Evolutionary conservation across 1,284 basidiomycete genomes (phyloP).

Genomic region (Golubevia sp.): DNA sequence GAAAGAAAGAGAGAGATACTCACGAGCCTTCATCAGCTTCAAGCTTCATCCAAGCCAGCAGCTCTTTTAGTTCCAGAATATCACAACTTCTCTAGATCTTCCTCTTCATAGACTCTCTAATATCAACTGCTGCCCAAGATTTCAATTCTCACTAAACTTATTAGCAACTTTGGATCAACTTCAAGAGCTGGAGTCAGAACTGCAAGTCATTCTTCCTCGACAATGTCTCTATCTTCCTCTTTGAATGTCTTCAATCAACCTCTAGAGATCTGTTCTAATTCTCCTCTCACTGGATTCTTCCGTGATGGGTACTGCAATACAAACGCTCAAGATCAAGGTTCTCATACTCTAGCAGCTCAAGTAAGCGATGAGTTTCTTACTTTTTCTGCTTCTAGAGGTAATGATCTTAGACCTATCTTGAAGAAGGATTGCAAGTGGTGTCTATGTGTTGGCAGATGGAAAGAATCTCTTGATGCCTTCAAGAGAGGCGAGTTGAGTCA

Average conservation of each 20-base stretch:
- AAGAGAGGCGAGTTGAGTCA: constrained; percentile 75
- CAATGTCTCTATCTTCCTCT: constrained; percentile 21
- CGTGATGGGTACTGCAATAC: constrained; percentile 43
- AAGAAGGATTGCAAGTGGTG: constrained; percentile 40
- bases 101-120: too few species aligned
- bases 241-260: constrained; percentile 34
- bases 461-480: constrained; percentile 80
- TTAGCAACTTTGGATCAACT: too few species aligned
- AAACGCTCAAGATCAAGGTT: constrained; percentile 25
- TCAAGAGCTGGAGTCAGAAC: too few species aligned
- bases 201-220: too few species aligned
- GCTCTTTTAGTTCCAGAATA: too few species aligned
- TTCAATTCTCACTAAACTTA: too few species aligned
- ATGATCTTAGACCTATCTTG: constrained; percentile 35
- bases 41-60: too few species aligned
- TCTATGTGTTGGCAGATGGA: constrained; percentile 39
- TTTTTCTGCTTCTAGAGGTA: constrained; percentile 36
- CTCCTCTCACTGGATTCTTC: constrained; percentile 40
- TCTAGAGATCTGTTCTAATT: constrained; percentile 27
- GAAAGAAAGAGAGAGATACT: too few species aligned
- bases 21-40: too few species aligned
- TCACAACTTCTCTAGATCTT: too few species aligned
- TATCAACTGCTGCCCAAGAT: too few species aligned
- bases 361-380: constrained; percentile 32
- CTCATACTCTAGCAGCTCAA: constrained; percentile 39